Percentiles rank a stretch among this genome's conserved stretches.
Evolutionary conservation across 2,329 filamentous ascomycete genomes (phyloP).

Genomic region (Hypoxylon sp.): DNA sequence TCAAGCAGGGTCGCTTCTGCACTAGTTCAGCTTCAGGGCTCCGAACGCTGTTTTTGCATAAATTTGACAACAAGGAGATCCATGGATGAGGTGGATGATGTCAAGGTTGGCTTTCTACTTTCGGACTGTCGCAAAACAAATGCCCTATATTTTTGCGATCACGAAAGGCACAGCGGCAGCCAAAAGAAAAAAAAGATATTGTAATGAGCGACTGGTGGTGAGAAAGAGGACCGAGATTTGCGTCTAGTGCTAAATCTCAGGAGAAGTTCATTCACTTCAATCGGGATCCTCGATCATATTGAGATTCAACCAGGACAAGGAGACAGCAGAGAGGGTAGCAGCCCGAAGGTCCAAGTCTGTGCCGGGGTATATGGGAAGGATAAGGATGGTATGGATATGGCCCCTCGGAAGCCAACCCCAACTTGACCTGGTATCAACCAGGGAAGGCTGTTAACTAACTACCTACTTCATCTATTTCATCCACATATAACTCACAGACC

Average conservation of each 20-base stretch:
- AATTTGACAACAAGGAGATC: constrained; percentile 37
- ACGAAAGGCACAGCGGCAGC: constrained; percentile 2
- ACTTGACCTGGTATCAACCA: constrained; percentile 31
- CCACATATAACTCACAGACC: constrained; percentile 17
- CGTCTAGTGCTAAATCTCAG: constrained; percentile 39
- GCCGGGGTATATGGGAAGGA: constrained; percentile 41
- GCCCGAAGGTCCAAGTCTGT: constrained; percentile 38
- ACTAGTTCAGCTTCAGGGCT: constrained; percentile 38
- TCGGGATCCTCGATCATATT: constrained; percentile 45
- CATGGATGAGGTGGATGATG: constrained; percentile 38
- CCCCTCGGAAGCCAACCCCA: constrained; percentile 31
- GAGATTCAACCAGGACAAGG: constrained; percentile 42
- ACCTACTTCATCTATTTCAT: constrained; percentile 6
- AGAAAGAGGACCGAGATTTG: constrained; percentile 34
- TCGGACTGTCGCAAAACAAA: constrained; percentile 11
- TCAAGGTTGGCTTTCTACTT: constrained; percentile 27
- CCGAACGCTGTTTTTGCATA: constrained; percentile 36
- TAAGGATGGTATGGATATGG: constrained; percentile 39
- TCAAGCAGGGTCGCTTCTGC: constrained; percentile 30
- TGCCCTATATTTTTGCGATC: constrained; percentile 24
- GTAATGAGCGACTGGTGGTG: constrained; percentile 39
- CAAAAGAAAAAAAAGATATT: constrained; percentile 22
- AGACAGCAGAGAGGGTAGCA: constrained; percentile 38
- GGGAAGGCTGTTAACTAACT: constrained; percentile 13
- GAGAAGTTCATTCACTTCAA: constrained; percentile 39